Conservation (phyloP, 148 eudicot species). For the Polygonum maritimum region DNA sequence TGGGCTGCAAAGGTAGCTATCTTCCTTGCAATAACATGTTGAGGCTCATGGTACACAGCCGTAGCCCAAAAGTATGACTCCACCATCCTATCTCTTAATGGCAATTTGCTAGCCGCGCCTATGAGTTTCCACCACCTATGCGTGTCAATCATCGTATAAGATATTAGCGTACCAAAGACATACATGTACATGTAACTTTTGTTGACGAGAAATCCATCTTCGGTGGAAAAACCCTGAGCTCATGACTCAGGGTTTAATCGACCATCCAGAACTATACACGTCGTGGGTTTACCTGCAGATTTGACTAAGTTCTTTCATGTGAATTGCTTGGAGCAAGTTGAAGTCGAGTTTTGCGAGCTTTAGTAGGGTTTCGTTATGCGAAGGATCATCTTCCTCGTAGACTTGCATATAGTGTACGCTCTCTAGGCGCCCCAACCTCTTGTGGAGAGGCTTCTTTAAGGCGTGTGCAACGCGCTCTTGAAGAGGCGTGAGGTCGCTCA, state of each 20-base stretch:
- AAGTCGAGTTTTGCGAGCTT: conserved; percentile 28
- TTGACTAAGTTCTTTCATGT: conserved; percentile 20
- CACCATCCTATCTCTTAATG: conserved; percentile 1
- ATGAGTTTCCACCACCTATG: conserved; percentile 36
- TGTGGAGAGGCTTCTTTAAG: conserved; percentile 16
- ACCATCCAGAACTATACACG: too few species aligned
- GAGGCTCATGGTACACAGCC: conserved; percentile 20
- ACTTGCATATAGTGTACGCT: conserved; percentile 18
- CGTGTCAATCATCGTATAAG: too few species aligned
- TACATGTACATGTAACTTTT: neutral
- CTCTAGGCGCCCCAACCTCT: conserved; percentile 18
- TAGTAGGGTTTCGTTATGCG: conserved; percentile 12
- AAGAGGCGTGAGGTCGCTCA: neutral
- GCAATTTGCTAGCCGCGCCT: conserved; percentile 9
- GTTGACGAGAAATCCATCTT: too few species aligned
- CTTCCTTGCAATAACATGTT: conserved; percentile 18
- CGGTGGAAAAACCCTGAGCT: too few species aligned
- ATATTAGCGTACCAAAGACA: neutral
- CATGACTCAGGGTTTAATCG: too few species aligned
- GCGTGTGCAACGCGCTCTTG: conserved; percentile 13
- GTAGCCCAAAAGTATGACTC: conserved; percentile 21
- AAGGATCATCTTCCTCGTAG: conserved; percentile 18
- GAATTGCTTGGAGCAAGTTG: conserved; percentile 22
- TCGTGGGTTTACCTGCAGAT: conserved; percentile 14
- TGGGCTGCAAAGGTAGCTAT: conserved; percentile 7